A percentile compares a stretch with the other conserved stretches of the same genome.
Conservation (phyloP, 495 filamentous ascomycete genomes). For the Peziza echinospora region DNA sequence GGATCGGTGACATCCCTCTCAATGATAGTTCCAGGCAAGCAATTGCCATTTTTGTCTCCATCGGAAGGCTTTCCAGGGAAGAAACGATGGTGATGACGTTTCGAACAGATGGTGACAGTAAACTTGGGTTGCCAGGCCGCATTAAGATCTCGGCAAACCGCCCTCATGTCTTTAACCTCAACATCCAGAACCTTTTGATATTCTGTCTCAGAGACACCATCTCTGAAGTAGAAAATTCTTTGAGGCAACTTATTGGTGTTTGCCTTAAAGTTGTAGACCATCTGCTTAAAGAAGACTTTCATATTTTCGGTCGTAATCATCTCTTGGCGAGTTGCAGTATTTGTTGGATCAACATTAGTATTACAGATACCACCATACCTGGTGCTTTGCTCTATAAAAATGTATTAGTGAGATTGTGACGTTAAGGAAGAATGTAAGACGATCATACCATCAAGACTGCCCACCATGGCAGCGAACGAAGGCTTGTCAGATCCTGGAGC, state of each 20-base stretch:
- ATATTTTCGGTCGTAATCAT: slow-evolving; percentile 46
- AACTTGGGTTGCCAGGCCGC: slow-evolving; percentile 31
- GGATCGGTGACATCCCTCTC: slow-evolving; percentile 77
- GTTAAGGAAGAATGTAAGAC: background rate
- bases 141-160: slow-evolving; percentile 24
- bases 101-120: slow-evolving; percentile 68
- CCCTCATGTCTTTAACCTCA: slow-evolving; percentile 52
- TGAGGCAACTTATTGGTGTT: slow-evolving; percentile 33
- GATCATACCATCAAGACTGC: slow-evolving; percentile 42
- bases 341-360: too few relatives aligned
- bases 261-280: slow-evolving; percentile 40
- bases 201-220: slow-evolving; percentile 78
- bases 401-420: slow-evolving; percentile 1
- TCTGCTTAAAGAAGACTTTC: slow-evolving; percentile 34
- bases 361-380: slow-evolving; percentile 56
- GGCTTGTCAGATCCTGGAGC: slow-evolving; percentile 36
- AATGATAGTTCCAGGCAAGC: slow-evolving; percentile 61
- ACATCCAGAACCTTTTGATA: slow-evolving; percentile 48
- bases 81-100: slow-evolving; percentile 84
- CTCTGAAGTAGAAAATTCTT: slow-evolving; percentile 78
- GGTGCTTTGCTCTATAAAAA: slow-evolving; percentile 26
- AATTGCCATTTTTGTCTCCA: slow-evolving; percentile 52
- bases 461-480: slow-evolving; percentile 72
- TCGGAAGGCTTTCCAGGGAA: slow-evolving; percentile 32
- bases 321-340: slow-evolving; percentile 52